Evolutionary conservation across 352 stramenopile genomes (phyloP).

Genomic region (Globisporangium paroecandrum): DNA sequence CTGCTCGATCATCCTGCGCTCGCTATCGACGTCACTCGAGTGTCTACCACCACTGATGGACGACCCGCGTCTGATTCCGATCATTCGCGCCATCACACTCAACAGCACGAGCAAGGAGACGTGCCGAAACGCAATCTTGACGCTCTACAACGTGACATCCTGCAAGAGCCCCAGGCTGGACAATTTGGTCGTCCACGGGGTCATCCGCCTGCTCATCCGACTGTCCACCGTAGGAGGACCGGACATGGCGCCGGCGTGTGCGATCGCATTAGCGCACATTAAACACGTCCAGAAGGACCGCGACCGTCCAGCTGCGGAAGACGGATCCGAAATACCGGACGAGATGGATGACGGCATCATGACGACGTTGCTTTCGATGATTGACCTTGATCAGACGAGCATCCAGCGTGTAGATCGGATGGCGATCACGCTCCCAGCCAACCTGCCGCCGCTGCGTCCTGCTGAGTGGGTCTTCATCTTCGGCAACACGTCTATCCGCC

Average conservation of each 20-base stretch:
- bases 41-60: conserved; percentile 46
- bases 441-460: conserved; percentile 34
- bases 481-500: conserved; percentile 34
- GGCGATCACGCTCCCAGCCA: conserved; percentile 44
- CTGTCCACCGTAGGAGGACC: conserved; percentile 40
- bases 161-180: conserved; percentile 46
- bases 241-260: conserved; percentile 69
- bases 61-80: conserved; percentile 50
- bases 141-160: conserved; percentile 72
- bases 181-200: conserved; percentile 41
- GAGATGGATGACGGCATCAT: conserved; percentile 74
- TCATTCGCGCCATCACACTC: conserved; percentile 39
- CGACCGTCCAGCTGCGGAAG: conserved; percentile 19
- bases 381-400: conserved; percentile 60
- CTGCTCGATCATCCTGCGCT: conserved; percentile 67
- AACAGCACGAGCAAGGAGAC: conserved; percentile 34
- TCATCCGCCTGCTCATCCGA: conserved; percentile 62
- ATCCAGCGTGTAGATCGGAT: conserved; percentile 73
- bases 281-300: conserved; percentile 68
- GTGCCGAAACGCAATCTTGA: conserved; percentile 58
- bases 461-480: conserved; percentile 57
- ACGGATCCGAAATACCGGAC: conserved; percentile 31
- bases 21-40: conserved; percentile 52
- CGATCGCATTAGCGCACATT: conserved; percentile 71
- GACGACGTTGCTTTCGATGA: conserved; percentile 69